A percentile compares a stretch with the other conserved stretches of the same genome.
Conservation (phyloP, 495 filamentous ascomycete genomes). For the Cercophora newfieldiana region DNA sequence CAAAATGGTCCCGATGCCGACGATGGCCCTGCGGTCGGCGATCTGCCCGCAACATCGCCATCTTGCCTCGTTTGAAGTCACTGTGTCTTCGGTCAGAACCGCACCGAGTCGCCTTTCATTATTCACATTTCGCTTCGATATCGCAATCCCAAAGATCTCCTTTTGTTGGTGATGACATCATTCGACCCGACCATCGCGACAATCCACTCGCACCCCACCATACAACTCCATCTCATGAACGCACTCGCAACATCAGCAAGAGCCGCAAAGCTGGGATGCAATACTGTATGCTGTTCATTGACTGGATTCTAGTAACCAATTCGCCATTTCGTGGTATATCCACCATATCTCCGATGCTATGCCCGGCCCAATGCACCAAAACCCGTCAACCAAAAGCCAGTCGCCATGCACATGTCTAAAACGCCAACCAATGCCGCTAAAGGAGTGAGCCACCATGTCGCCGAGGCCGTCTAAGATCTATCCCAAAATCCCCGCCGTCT, state of each 20-base stretch:
- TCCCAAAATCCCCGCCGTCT: no score
- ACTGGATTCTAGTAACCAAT: no score
- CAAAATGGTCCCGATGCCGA: not conserved
- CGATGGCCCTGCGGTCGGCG: not conserved
- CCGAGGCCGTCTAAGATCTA: no score
- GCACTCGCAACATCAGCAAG: no score
- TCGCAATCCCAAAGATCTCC: no score
- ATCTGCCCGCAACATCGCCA: not conserved
- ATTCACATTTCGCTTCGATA: no score
- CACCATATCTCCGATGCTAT: no score
- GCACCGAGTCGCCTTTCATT: not conserved
- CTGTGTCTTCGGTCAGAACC: not conserved
- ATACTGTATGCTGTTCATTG: no score
- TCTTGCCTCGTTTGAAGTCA: not conserved
- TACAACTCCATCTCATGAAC: no score
- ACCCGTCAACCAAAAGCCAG: not conserved
- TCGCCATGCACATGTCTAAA: not conserved
- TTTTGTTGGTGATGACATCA: not conserved
- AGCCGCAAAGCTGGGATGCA: no score
- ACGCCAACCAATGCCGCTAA: constrained; percentile 6
- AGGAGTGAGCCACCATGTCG: not conserved
- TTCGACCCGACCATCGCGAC: not conserved
- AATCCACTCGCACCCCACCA: no score
- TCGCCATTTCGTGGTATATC: no score
- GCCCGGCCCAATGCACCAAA: not conserved